phyloP scores from a whole-genome alignment of 306 rosid genomes.

The Ammopiptanthus mongolicus region DNA sequence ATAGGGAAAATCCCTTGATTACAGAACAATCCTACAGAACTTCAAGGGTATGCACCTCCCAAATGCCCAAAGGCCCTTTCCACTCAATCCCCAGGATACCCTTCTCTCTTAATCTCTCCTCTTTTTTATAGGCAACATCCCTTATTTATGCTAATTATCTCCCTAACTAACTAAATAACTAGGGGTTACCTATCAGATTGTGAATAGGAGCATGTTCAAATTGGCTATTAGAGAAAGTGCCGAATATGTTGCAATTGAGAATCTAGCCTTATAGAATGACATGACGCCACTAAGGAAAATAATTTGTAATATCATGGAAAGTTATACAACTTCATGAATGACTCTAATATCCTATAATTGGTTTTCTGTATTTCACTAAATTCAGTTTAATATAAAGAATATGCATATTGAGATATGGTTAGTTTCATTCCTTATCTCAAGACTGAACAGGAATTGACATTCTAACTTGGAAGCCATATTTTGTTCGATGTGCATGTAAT shows the following conservation, averaged over 20 bases:
- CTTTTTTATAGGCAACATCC: too few species aligned
- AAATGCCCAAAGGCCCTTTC: too few species aligned
- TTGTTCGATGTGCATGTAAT: not conserved
- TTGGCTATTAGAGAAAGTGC: not conserved
- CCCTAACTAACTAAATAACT: too few species aligned
- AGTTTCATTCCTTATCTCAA: not conserved
- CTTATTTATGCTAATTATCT: too few species aligned
- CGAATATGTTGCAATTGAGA: not conserved
- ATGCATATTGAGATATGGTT: not conserved
- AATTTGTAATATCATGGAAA: not conserved
- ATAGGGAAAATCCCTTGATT: too few species aligned
- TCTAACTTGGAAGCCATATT: slow-evolving; percentile 4
- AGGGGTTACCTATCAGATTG: too few species aligned
- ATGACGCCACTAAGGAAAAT: not conserved
- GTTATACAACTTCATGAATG: not conserved
- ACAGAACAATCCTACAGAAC: too few species aligned
- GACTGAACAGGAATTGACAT: not conserved
- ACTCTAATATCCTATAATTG: not conserved
- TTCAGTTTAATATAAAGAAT: slow-evolving; percentile 4
- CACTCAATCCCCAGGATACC: too few species aligned
- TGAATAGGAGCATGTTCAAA: not conserved
- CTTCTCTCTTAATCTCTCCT: too few species aligned
- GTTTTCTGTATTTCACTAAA: not conserved
- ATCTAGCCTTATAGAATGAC: not conserved
- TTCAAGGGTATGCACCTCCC: too few species aligned